A percentile compares a stretch with the other conserved stretches of the same genome.
These are phyloP conservation scores for Henckelia pumila DNA, from an alignment of 257 asterid genomes.

Conservation along the genomic window DNA sequence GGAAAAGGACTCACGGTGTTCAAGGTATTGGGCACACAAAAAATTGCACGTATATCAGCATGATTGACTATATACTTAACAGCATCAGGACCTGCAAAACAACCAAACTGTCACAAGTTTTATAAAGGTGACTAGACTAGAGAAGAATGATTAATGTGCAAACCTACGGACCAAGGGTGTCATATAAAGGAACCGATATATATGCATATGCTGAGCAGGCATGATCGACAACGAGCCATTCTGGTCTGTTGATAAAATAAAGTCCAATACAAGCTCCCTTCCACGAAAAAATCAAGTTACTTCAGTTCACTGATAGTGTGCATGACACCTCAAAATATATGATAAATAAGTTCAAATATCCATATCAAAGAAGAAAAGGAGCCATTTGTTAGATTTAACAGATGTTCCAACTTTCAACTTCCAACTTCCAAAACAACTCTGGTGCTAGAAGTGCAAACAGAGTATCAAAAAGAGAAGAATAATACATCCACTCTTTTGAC, in stretches of 20 bases:
- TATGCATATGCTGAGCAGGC: constrained; percentile 92
- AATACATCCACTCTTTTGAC: neutral
- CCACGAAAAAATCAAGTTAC: constrained; percentile 23
- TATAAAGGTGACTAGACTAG: constrained; percentile 25
- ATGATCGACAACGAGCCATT: constrained; percentile 90
- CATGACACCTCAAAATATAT: neutral
- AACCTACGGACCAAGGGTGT: constrained; percentile 84
- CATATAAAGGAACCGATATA: constrained; percentile 90
- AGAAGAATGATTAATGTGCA: constrained; percentile 29
- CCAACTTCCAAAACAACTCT: constrained; percentile 14
- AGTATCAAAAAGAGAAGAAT: neutral
- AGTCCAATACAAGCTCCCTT: constrained; percentile 89
- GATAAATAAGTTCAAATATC: neutral
- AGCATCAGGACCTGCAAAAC: constrained; percentile 87
- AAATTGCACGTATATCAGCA: constrained; percentile 75
- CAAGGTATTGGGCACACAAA: constrained; percentile 80
- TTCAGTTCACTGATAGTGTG: neutral
- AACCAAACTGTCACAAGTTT: constrained; percentile 26
- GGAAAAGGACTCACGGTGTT: constrained; percentile 59
- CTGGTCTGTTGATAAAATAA: constrained; percentile 87
- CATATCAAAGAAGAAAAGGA: constrained; percentile 19
- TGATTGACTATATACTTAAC: constrained; percentile 82
- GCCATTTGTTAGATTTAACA: neutral
- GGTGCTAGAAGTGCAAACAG: neutral
- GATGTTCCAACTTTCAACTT: too few relatives aligned